Evolutionary conservation across 1,284 basidiomycete species (phyloP).

Genomic region (Trametes hirsuta): DNA sequence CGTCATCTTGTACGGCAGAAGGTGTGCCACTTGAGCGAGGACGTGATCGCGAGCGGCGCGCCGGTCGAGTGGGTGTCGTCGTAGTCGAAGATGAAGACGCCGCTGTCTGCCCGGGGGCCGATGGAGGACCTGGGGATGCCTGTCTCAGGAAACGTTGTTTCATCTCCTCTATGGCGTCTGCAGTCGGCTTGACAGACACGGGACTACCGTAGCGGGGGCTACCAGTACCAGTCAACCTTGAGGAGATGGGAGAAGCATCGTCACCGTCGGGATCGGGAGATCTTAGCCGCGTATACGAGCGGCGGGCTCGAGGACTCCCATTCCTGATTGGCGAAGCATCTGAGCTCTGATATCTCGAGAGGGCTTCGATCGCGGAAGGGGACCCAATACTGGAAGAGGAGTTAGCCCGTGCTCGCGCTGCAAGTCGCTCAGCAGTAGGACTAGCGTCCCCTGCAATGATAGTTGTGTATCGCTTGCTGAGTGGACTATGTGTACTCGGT

Average conservation of each 20-base stretch:
- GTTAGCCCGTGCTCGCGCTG: constrained; percentile 23
- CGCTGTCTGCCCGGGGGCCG: constrained; percentile 13
- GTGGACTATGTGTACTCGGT: constrained; percentile 16
- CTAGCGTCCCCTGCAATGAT: constrained; percentile 21
- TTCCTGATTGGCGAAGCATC: constrained; percentile 18
- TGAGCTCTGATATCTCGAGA: constrained; percentile 22
- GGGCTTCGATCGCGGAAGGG: constrained; percentile 15
- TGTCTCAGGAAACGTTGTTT: constrained; percentile 57
- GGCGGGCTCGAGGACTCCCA: constrained; percentile 30
- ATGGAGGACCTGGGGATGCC: constrained; percentile 31
- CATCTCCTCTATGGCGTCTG: constrained; percentile 65
- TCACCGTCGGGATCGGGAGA: constrained; percentile 28
- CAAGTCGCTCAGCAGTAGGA: constrained; percentile 26
- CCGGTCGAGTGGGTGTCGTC: constrained; percentile 29
- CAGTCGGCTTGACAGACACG: constrained; percentile 34
- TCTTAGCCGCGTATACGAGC: constrained; percentile 37
- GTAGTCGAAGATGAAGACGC: constrained; percentile 24
- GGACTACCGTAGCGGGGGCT: constrained; percentile 32
- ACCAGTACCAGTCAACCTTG: constrained; percentile 15
- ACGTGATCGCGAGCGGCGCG: constrained; percentile 28
- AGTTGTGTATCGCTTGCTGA: constrained; percentile 22
- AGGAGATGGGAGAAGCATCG: constrained; percentile 19
- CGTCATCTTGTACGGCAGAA: neutral
- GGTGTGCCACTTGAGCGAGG: constrained; percentile 25
- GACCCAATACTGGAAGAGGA: constrained; percentile 24